Percentiles rank a stretch among this genome's conserved stretches.
Evolutionary conservation across 169 alveolate genomes (phyloP).

Genomic region (Eimeria acervulina): DNA sequence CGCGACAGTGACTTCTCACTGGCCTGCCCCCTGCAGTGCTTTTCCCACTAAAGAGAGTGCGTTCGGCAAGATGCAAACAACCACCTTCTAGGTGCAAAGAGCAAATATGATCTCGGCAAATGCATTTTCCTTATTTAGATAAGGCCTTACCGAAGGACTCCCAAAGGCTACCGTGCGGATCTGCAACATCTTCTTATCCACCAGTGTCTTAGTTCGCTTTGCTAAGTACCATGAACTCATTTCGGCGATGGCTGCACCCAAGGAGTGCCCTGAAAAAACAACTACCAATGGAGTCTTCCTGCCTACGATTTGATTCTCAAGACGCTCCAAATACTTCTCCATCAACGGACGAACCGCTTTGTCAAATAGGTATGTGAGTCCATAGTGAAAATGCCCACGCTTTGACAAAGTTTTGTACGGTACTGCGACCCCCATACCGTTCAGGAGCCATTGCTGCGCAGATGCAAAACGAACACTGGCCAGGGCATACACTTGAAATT

Average conservation of each 20-base stretch:
- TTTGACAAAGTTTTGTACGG: slow-evolving; percentile 60
- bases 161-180: slow-evolving; percentile 69
- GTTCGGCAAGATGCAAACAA: background rate
- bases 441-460: slow-evolving; percentile 68
- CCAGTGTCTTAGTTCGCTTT: slow-evolving; percentile 30
- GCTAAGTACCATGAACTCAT: slow-evolving; percentile 72
- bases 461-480: background rate
- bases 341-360: slow-evolving; percentile 54
- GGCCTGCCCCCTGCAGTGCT: background rate
- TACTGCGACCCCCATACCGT: slow-evolving; percentile 67
- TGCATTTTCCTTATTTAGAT: background rate
- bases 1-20: background rate
- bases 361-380: slow-evolving; percentile 50
- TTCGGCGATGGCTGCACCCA: slow-evolving; percentile 74
- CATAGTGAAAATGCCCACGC: slow-evolving; percentile 60
- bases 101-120: background rate
- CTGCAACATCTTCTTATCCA: slow-evolving; percentile 26
- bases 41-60: background rate
- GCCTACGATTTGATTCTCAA: slow-evolving; percentile 1
- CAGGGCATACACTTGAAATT: background rate
- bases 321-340: slow-evolving; percentile 19
- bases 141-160: slow-evolving; percentile 65
- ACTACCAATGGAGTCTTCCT: slow-evolving; percentile 45
- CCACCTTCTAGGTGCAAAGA: background rate
- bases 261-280: slow-evolving; percentile 65